Evolutionary conservation across 345 rosid genomes (phyloP), one percentile per base, ranked within the genome.

Genomic region (Hibiscus mutabilis): DNA sequence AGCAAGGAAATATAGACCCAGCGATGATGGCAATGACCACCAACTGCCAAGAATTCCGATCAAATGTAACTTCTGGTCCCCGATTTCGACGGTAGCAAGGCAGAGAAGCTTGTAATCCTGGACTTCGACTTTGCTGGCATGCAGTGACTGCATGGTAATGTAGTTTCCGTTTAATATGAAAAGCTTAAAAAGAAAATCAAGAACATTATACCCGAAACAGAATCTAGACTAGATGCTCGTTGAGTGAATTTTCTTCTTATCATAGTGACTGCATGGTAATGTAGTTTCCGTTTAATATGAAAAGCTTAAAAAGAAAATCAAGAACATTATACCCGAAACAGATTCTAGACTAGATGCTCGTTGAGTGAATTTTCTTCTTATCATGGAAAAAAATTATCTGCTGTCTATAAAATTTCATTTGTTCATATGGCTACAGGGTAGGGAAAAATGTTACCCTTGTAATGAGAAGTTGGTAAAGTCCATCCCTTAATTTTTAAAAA

Each of bases 11-110:
- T 63, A 16, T 21, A 66, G 5, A 15, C 57, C 57, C 22, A 66
- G 46, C 27, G 77, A 76, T 4, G 71, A 71, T 33, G 86, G 85
- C 78, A 83, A 76, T 49, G 65, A 60, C 88, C 91, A 85, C 87
- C 91, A 87, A n/a, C 84, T 80, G 60, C 86, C 88, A 47, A 87
- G 87, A 73, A 85, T 81, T 59, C 86, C 89, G 0, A 85, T 69
- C 78, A 87, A 31, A 29, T 37, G 77, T 53, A 79, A 63, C 60
- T 78, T 85, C 72, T 78, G 75, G 68, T 74, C 82, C 40, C 68
- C 65, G 18, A 76, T 68, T 79, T 83, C 86, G 46, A 87, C 83
- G 60, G 63, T 76, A 24, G 91, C 91, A 70, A 87, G 68, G 82
- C 89, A 83, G 10, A 83, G 75, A 49, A 87, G 72, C 79, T 77